Percentiles rank a stretch among this genome's conserved stretches.
phyloP scores from a whole-genome alignment of 352 stramenopile genomes.

The Phytopythium montanum region DNA sequence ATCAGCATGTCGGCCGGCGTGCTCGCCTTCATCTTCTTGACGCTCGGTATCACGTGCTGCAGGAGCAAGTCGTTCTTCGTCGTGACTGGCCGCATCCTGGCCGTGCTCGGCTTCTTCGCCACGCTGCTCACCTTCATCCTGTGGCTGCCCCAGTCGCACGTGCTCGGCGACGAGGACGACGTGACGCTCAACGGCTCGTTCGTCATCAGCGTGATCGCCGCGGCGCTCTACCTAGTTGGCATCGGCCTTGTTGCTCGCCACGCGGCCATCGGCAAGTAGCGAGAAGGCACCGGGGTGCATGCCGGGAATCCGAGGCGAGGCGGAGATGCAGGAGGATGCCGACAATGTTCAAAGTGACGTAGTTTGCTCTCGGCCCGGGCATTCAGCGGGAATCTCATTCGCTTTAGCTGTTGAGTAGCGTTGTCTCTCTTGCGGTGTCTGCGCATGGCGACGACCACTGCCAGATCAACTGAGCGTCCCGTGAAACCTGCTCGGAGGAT shows the following conservation, averaged over 20 bases:
- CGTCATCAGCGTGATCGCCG: conserved; percentile 42
- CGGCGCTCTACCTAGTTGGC: conserved; percentile 44
- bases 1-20: conserved; percentile 35
- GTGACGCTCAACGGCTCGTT: conserved; percentile 56
- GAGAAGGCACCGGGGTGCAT: neutral
- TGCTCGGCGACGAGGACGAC: conserved; percentile 54
- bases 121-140: conserved; percentile 54
- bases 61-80: conserved; percentile 68
- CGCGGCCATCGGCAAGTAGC: conserved; percentile 8
- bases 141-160: conserved; percentile 53
- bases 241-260: conserved; percentile 28
- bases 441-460: no score
- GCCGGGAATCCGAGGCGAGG: neutral
- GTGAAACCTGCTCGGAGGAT: no score
- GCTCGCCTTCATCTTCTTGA: conserved; percentile 43
- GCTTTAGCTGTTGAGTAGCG: no score
- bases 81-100: conserved; percentile 36
- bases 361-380: neutral
- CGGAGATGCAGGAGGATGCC: no score
- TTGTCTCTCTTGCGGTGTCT: no score
- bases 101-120: conserved; percentile 30
- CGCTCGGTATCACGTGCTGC: conserved; percentile 67
- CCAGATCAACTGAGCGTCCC: no score
- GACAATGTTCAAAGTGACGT: no score
- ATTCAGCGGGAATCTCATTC: neutral